Conservation (phyloP, 2,329 filamentous ascomycete genomes). For the Pseudogymnoascus sp. region DNA sequence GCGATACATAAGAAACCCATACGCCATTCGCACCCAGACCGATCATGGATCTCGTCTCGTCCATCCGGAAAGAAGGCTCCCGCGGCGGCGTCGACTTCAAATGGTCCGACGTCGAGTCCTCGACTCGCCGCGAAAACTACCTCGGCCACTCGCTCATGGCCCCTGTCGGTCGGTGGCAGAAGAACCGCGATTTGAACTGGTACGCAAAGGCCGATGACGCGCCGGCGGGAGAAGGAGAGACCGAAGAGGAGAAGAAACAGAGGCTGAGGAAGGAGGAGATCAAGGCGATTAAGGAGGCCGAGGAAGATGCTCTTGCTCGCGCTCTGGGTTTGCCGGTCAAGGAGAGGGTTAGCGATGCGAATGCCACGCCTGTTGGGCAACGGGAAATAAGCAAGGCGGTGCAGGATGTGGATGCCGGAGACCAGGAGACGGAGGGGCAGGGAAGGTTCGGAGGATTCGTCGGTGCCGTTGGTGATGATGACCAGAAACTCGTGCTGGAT, state of each 20-base stretch:
- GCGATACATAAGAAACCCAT: neutral
- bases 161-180: constrained; percentile 66
- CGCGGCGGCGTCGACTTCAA: constrained; percentile 92
- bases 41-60: constrained; percentile 84
- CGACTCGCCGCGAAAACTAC: constrained; percentile 75
- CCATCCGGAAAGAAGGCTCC: constrained; percentile 82
- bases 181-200: constrained; percentile 54
- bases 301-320: constrained; percentile 80
- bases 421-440: constrained; percentile 20
- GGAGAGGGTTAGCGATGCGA: constrained; percentile 45
- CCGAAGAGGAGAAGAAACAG: constrained; percentile 48
- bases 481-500: constrained; percentile 10
- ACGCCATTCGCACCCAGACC: neutral
- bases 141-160: constrained; percentile 69
- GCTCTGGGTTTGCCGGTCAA: constrained; percentile 74
- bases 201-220: constrained; percentile 50
- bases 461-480: constrained; percentile 19
- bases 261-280: constrained; percentile 68
- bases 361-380: constrained; percentile 62
- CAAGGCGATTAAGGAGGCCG: constrained; percentile 75
- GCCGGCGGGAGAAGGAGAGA: constrained; percentile 45
- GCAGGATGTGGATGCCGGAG: constrained; percentile 32
- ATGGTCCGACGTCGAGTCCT: constrained; percentile 89
- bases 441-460: constrained; percentile 26
- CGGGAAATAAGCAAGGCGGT: constrained; percentile 48